phyloP scores from a whole-genome alignment of 2,329 filamentous ascomycete genomes.

The Penicillium sp. region DNA sequence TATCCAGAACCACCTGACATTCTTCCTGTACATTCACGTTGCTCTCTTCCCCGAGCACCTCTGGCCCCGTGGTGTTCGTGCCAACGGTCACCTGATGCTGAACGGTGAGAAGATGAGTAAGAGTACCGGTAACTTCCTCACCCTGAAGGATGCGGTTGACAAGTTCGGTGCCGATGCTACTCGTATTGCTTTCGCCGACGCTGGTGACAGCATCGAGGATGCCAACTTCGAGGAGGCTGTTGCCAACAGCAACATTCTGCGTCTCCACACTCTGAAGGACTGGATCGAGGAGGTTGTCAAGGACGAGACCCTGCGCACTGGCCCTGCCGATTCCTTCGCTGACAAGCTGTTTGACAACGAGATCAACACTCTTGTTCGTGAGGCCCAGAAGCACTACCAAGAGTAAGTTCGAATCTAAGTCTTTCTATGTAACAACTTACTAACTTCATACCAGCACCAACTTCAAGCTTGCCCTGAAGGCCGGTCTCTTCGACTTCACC shows the following conservation, averaged over 20 bases:
- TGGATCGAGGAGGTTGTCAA: constrained; percentile 87
- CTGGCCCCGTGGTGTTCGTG: constrained; percentile 83
- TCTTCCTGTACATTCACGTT: constrained; percentile 91
- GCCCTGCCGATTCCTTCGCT: constrained; percentile 73
- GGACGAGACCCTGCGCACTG: constrained; percentile 74
- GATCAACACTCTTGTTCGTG: constrained; percentile 77
- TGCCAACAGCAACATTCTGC: constrained; percentile 86
- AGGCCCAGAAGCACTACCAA: constrained; percentile 76
- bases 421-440: neutral
- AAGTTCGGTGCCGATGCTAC: constrained; percentile 96
- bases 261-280: constrained; percentile 78
- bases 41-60: constrained; percentile 85
- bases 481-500: constrained; percentile 87
- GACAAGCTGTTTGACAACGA: constrained; percentile 93
- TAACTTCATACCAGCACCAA: constrained; percentile 55
- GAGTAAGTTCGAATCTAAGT: constrained; percentile 45
- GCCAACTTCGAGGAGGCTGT: constrained; percentile 97
- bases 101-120: constrained; percentile 99
- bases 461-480: constrained; percentile 85
- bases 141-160: constrained; percentile 76
- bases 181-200: constrained; percentile 87
- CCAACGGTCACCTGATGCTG: constrained; percentile 89
- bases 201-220: constrained; percentile 90
- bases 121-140: constrained; percentile 96
- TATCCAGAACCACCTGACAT: constrained; percentile 91